Evolutionary conservation across 1,139 yeast genomes (phyloP).

Genomic region (Yamadazyma friedrichii): DNA sequence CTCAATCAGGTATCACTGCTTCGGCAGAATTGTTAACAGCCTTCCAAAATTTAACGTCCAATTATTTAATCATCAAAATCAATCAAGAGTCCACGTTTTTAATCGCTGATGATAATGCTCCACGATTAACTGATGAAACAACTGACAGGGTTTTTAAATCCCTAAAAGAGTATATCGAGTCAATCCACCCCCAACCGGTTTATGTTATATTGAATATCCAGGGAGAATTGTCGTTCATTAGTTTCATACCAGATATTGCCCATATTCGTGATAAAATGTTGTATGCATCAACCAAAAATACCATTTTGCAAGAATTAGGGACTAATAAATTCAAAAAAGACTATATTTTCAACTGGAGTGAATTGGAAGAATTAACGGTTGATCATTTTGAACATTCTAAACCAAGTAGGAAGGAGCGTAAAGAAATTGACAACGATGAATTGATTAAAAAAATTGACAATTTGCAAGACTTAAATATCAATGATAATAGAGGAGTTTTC

Average conservation of each 20-base stretch:
- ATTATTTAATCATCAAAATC: slow-evolving; percentile 38
- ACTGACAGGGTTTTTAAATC: slow-evolving; percentile 34
- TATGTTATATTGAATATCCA: slow-evolving; percentile 50
- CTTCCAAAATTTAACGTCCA: slow-evolving; percentile 23
- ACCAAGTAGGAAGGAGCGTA: slow-evolving; percentile 33
- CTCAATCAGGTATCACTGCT: slow-evolving; percentile 68
- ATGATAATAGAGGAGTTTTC: slow-evolving; percentile 10
- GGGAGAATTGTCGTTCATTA: slow-evolving; percentile 54
- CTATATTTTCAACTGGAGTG: slow-evolving; percentile 54
- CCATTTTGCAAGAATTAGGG: slow-evolving; percentile 72
- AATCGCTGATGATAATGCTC: slow-evolving; percentile 36
- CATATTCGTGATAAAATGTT: slow-evolving; percentile 86
- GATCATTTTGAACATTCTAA: slow-evolving; percentile 39
- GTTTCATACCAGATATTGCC: slow-evolving; percentile 86
- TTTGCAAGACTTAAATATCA: slow-evolving; percentile 30
- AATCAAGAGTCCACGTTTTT: slow-evolving; percentile 49
- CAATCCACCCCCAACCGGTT: slow-evolving; percentile 50
- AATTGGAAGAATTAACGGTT: slow-evolving; percentile 55
- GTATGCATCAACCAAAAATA: slow-evolving; percentile 85
- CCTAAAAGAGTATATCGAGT: slow-evolving; percentile 31
- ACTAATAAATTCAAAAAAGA: slow-evolving; percentile 56
- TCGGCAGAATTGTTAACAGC: slow-evolving; percentile 39
- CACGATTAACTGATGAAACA: slow-evolving; percentile 20
- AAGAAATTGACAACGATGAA: slow-evolving; percentile 64
- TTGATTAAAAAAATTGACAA: slow-evolving; percentile 46